Conservation (phyloP, 345 rosid genomes). For the Brassica nigra region DNA sequence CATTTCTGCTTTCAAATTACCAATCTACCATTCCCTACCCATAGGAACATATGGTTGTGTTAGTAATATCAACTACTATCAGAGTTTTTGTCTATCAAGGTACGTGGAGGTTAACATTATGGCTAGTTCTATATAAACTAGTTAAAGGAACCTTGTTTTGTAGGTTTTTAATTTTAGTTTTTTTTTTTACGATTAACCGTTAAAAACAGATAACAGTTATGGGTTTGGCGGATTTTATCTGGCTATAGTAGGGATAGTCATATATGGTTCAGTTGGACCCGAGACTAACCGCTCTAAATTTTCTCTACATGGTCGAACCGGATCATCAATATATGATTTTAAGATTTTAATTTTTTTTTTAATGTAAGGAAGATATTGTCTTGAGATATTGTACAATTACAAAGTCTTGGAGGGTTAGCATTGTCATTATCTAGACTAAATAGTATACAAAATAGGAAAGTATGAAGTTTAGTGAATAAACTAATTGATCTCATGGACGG, state of each 20-base stretch:
- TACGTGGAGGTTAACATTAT: background rate
- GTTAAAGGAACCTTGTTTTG: background rate
- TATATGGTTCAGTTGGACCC: background rate
- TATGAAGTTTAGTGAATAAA: conserved; percentile 16
- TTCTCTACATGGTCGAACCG: background rate
- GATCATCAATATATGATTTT: background rate
- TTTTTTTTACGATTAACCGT: background rate
- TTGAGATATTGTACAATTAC: no score
- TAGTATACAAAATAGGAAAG: background rate
- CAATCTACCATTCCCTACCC: background rate
- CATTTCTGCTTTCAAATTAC: background rate
- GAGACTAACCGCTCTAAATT: background rate
- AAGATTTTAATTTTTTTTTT: no score
- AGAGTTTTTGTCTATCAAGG: background rate
- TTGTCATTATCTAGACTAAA: background rate
- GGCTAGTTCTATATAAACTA: background rate
- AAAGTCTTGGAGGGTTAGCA: conserved; percentile 7
- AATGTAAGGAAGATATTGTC: no score
- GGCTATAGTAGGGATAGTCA: background rate
- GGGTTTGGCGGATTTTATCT: background rate
- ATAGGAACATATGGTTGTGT: background rate
- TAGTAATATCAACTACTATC: background rate
- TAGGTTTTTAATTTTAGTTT: background rate
- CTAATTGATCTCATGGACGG: conserved; percentile 28
- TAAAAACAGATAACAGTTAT: background rate